A percentile compares a stretch with the other conserved stretches of the same genome.
phyloP scores from a whole-genome alignment of 148 eudicot genomes.

The Polygonum aviculare region DNA sequence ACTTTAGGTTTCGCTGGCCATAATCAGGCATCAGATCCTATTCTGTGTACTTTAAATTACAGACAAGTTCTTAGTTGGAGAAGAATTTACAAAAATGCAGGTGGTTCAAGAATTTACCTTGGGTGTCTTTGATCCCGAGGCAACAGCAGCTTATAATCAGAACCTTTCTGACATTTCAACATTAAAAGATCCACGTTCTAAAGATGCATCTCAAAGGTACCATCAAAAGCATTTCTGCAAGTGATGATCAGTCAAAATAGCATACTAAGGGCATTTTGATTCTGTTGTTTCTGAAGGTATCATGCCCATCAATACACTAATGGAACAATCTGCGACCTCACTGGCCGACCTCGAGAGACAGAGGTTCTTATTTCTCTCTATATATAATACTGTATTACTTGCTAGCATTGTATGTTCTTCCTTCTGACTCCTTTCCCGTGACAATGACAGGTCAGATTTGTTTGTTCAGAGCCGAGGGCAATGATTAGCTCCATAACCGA shows the following conservation, averaged over 20 bases:
- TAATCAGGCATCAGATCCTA: neutral
- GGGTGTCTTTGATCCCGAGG: conserved; percentile 76
- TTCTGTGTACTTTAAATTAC: neutral
- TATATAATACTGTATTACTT: neutral
- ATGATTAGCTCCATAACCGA: conserved; percentile 88
- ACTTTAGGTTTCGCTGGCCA: neutral
- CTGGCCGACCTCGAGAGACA: conserved; percentile 77
- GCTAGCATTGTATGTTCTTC: neutral
- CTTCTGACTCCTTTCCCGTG: neutral
- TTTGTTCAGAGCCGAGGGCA: conserved; percentile 84
- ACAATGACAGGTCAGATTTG: conserved; percentile 69
- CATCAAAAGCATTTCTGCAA: neutral
- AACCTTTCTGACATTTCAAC: conserved; percentile 67
- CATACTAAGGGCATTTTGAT: conserved; percentile 5
- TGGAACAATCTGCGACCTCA: conserved; percentile 87
- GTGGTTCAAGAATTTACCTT: conserved; percentile 75
- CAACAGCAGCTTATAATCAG: conserved; percentile 66
- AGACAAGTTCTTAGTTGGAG: neutral
- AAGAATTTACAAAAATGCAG: conserved; percentile 22
- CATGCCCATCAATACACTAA: conserved; percentile 79
- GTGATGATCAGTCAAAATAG: neutral
- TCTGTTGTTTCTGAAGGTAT: conserved; percentile 45
- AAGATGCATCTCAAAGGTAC: conserved; percentile 90
- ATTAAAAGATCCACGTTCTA: conserved; percentile 86
- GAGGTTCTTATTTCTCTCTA: conserved; percentile 37